Percentiles rank a stretch among this genome's conserved stretches.
phyloP scores from a whole-genome alignment of 2,329 filamentous ascomycete species.

The Fusarium sp. region DNA sequence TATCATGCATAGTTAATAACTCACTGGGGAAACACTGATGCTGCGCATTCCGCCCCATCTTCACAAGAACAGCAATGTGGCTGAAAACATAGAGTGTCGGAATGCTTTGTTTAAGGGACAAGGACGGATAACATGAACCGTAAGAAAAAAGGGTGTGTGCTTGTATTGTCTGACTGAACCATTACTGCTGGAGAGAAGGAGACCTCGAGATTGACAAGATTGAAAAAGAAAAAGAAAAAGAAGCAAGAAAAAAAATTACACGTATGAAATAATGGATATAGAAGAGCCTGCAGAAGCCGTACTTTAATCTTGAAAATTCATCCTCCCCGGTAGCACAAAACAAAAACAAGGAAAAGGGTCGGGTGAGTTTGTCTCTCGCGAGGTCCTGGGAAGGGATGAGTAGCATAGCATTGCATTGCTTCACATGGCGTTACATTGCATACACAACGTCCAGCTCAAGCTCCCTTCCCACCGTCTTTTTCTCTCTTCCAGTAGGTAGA shows the following conservation, averaged over 20 bases:
- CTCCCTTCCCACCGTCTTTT: conserved; percentile 38
- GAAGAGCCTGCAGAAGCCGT: conserved; percentile 47
- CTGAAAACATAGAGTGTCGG: conserved; percentile 17
- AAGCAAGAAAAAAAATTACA: conserved; percentile 47
- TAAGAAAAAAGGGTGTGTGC: conserved; percentile 39
- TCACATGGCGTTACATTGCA: conserved; percentile 6
- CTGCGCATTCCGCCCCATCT: conserved; percentile 27
- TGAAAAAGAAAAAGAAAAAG: conserved; percentile 37
- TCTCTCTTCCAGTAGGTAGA: conserved; percentile 45
- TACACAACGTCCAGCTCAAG: conserved; percentile 36
- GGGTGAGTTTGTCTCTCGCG: conserved; percentile 44
- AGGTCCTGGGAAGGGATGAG: conserved; percentile 39
- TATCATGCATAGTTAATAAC: conserved; percentile 4
- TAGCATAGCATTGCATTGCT: conserved; percentile 1
- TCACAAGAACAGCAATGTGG: conserved; percentile 27
- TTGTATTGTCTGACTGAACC: conserved; percentile 50
- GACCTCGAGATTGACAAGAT: conserved; percentile 43
- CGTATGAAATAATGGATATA: conserved; percentile 51
- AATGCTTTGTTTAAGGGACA: conserved; percentile 27
- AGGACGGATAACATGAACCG: conserved; percentile 26
- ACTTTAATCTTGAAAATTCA: conserved; percentile 48
- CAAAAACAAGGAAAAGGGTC: conserved; percentile 40
- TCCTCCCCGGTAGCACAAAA: conserved; percentile 47
- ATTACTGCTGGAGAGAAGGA: conserved; percentile 48
- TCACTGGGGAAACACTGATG: conserved; percentile 2